Conservation (phyloP, 768 basidiomycete genomes). For the Suillus luteus region DNA sequence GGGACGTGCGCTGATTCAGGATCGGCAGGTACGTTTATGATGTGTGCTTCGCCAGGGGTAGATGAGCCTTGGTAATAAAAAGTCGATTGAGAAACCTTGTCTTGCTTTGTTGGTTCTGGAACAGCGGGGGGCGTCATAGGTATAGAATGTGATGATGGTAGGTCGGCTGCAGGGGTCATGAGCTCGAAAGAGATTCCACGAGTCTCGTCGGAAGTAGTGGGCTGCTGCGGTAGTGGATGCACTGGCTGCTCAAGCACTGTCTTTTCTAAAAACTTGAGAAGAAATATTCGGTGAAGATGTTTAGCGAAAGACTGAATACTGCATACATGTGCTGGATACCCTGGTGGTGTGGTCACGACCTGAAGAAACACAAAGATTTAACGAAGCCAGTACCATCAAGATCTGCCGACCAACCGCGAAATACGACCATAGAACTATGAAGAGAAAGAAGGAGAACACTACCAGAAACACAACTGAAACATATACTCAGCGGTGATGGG, state of each 20-base stretch:
- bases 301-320: background rate
- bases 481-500: background rate
- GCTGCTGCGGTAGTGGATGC: conserved; percentile 13
- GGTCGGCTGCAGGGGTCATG: conserved; percentile 20
- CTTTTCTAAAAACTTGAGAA: conserved; percentile 26
- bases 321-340: conserved; percentile 67
- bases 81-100: conserved; percentile 21
- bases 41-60: conserved; percentile 24
- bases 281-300: conserved; percentile 13
- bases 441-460: conserved; percentile 59
- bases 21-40: conserved; percentile 9
- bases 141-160: background rate
- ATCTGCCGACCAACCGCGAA: conserved; percentile 50
- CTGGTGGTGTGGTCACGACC: conserved; percentile 69
- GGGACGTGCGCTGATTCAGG: conserved; percentile 17
- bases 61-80: conserved; percentile 3
- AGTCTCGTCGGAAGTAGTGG: conserved; percentile 25
- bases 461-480: conserved; percentile 64
- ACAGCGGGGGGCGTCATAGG: conserved; percentile 12
- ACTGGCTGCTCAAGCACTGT: conserved; percentile 21
- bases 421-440: conserved; percentile 84
- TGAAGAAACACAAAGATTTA: conserved; percentile 28
- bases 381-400: background rate
- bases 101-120: conserved; percentile 19
- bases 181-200: conserved; percentile 33